These are phyloP conservation scores for Emmonsia crescens DNA, from an alignment of 2,329 filamentous ascomycete genomes.

Conservation along the genomic window DNA sequence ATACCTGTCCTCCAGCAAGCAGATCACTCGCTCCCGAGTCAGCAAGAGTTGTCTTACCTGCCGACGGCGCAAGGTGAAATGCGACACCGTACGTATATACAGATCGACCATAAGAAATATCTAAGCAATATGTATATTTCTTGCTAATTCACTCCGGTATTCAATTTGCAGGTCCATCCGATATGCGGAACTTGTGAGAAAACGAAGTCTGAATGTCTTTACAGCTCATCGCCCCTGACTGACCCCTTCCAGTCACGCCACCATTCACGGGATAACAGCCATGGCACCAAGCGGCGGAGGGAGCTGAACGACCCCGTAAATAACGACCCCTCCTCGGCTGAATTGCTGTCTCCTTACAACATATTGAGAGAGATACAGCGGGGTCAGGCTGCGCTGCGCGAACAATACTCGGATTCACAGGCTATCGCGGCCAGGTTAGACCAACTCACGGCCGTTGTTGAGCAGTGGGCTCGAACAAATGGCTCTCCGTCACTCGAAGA, in stretches of 20 bases:
- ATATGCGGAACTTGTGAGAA: constrained; percentile 37
- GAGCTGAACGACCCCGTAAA: background rate
- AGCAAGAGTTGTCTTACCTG: constrained; percentile 40
- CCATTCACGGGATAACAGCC: constrained; percentile 9
- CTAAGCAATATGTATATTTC: background rate
- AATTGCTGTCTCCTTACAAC: constrained; percentile 24
- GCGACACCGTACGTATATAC: constrained; percentile 16
- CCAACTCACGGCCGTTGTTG: constrained; percentile 36
- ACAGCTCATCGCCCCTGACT: constrained; percentile 21
- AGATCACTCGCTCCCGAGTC: constrained; percentile 38
- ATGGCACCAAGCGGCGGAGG: constrained; percentile 24
- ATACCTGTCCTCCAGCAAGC: constrained; percentile 20
- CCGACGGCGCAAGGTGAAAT: constrained; percentile 38
- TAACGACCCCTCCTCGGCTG: constrained; percentile 15
- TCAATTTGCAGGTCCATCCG: constrained; percentile 28
- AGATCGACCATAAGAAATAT: background rate
- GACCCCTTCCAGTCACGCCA: constrained; percentile 6
- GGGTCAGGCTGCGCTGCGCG: constrained; percentile 14
- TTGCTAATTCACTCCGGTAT: background rate
- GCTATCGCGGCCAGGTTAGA: constrained; percentile 35
- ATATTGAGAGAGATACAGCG: constrained; percentile 19
- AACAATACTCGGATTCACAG: constrained; percentile 21
- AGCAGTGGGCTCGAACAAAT: constrained; percentile 28
- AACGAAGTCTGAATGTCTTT: constrained; percentile 33
- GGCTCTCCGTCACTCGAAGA: constrained; percentile 18